Conservation (phyloP, 2,329 filamentous ascomycete species). For the Atkinsonella hypoxylon region DNA sequence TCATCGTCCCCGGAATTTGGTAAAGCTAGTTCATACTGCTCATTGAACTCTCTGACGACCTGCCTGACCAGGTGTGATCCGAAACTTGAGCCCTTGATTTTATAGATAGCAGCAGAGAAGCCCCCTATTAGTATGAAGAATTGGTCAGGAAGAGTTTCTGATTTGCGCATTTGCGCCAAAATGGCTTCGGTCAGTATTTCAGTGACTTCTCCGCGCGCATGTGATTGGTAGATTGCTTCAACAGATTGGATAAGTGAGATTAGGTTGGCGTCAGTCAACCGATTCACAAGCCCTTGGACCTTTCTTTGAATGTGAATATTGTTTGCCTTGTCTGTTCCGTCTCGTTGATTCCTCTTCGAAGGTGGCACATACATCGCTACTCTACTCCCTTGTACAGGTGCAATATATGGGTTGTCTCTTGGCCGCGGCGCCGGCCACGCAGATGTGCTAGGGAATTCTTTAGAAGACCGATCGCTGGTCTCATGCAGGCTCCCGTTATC, state of each 20-base stretch:
- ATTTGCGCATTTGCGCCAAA: conserved; percentile 67
- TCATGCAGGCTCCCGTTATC: background rate
- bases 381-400: conserved; percentile 43
- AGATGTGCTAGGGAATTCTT: conserved; percentile 23
- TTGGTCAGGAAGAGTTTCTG: conserved; percentile 68
- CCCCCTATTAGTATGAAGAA: conserved; percentile 85
- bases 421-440: conserved; percentile 31
- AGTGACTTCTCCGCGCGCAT: conserved; percentile 82
- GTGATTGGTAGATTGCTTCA: conserved; percentile 69
- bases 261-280: conserved; percentile 83
- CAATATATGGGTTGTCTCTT: conserved; percentile 81
- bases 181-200: conserved; percentile 67
- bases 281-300: conserved; percentile 80
- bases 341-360: conserved; percentile 50
- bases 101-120: conserved; percentile 81
- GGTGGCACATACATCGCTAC: conserved; percentile 78
- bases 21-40: conserved; percentile 40
- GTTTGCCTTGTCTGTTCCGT: conserved; percentile 52
- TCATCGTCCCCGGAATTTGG: conserved; percentile 27
- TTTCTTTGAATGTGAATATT: conserved; percentile 62
- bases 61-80: conserved; percentile 76
- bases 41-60: conserved; percentile 63
- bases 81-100: conserved; percentile 76
- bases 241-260: conserved; percentile 72
- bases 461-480: conserved; percentile 23